Conservation (phyloP, 257 asterid species). For the Salvia hispanica region DNA sequence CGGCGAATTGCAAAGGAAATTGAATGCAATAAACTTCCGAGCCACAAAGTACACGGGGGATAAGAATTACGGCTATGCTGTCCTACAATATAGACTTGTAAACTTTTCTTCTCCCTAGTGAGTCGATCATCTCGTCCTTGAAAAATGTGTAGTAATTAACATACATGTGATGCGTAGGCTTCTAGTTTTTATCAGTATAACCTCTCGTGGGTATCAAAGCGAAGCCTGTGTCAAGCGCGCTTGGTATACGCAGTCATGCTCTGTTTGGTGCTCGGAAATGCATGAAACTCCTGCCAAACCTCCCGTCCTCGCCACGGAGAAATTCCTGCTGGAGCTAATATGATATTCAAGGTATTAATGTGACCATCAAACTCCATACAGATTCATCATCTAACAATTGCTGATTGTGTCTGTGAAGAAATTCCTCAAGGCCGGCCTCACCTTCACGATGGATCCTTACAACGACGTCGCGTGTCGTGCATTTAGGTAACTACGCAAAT, state of each 20-base stretch:
- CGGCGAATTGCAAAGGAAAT: not conserved
- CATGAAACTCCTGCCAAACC: constrained; percentile 22
- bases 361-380: no score
- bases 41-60: constrained; percentile 16
- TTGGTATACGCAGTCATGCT: constrained; percentile 15
- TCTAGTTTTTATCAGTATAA: not conserved
- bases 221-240: constrained; percentile 32
- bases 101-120: not conserved
- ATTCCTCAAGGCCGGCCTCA: no score
- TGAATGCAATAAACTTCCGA: not conserved
- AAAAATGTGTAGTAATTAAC: no score
- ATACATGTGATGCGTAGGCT: not conserved
- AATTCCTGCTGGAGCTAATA: no score
- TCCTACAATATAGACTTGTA: constrained; percentile 38
- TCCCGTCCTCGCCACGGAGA: no score
- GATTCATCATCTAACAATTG: no score
- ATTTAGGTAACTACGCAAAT: no score
- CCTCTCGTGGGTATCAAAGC: constrained; percentile 4
- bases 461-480: no score
- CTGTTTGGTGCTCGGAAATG: constrained; percentile 40
- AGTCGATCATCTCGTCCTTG: no score
- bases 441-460: no score
- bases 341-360: no score
- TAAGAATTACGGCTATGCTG: constrained; percentile 31
- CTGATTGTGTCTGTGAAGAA: no score